Evolutionary conservation across 768 basidiomycete genomes (phyloP).

Genomic region (Suillus paluster): DNA sequence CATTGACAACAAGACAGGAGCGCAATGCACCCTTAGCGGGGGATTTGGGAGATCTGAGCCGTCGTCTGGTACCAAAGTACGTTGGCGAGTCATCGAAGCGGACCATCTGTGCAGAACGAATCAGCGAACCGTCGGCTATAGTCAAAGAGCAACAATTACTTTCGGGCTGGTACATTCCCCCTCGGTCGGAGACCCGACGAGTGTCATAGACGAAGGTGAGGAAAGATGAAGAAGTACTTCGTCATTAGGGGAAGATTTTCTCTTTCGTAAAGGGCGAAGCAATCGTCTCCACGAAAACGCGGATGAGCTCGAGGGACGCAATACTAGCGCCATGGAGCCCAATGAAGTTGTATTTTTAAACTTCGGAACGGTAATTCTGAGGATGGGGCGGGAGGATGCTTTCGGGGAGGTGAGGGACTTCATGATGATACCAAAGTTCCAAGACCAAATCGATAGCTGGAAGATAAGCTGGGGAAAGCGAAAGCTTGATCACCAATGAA

Average conservation of each 20-base stretch:
- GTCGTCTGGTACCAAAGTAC: constrained; percentile 22
- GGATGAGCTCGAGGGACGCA: constrained; percentile 15
- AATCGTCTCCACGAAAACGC: constrained; percentile 25
- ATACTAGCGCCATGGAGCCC: background rate
- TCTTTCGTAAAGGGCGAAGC: constrained; percentile 12
- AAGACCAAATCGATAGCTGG: background rate
- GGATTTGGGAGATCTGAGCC: constrained; percentile 21
- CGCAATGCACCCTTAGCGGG: constrained; percentile 25
- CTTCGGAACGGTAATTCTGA: background rate
- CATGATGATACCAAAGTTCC: background rate
- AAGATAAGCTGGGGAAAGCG: background rate
- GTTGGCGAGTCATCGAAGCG: constrained; percentile 33
- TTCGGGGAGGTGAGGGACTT: background rate
- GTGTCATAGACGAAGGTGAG: constrained; percentile 13
- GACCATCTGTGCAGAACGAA: constrained; percentile 18
- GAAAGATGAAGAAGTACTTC: background rate
- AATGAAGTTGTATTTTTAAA: background rate
- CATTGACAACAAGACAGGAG: constrained; percentile 33
- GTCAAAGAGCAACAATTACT: constrained; percentile 16
- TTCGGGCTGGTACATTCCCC: constrained; percentile 17
- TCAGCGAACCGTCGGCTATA: background rate
- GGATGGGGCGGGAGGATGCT: background rate
- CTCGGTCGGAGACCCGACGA: constrained; percentile 11
- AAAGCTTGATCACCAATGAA: background rate
- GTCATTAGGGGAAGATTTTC: background rate